Evolutionary conservation across 768 basidiomycete genomes (phyloP).

Genomic region (Psilocybe sp.): DNA sequence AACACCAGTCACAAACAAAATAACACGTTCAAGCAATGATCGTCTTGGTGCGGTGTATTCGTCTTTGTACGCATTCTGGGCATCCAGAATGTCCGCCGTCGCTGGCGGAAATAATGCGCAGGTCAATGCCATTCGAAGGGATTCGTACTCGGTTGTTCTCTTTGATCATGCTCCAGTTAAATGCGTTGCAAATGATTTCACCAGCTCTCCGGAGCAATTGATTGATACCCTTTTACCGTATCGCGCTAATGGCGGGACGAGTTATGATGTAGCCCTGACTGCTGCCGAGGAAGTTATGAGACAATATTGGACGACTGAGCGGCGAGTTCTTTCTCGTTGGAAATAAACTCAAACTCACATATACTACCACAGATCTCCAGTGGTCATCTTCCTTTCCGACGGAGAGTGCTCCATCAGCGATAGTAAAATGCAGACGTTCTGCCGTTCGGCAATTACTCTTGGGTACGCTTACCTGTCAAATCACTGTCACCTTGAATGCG

Average conservation of each 20-base stretch:
- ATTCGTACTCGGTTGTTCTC: constrained; percentile 55
- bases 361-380: too few relatives aligned
- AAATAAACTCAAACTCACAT: too few relatives aligned
- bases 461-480: too few relatives aligned
- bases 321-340: constrained; percentile 24
- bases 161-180: constrained; percentile 29
- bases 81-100: constrained; percentile 41
- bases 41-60: constrained; percentile 60
- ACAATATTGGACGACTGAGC: constrained; percentile 46
- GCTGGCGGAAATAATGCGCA: constrained; percentile 17
- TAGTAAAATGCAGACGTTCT: too few relatives aligned
- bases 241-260: constrained; percentile 33
- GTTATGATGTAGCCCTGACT: constrained; percentile 39
- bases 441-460: too few relatives aligned
- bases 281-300: constrained; percentile 37
- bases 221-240: constrained; percentile 34
- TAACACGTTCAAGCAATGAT: constrained; percentile 35
- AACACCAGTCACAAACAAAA: too few relatives aligned
- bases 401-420: too few relatives aligned
- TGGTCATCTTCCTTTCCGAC: too few relatives aligned
- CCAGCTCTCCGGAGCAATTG: constrained; percentile 41
- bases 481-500: too few relatives aligned
- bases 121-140: constrained; percentile 27
- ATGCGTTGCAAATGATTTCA: constrained; percentile 43
- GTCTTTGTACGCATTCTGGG: constrained; percentile 55